Percentiles rank a stretch among this genome's conserved stretches.
phyloP scores from a whole-genome alignment of 2,329 filamentous ascomycete genomes.

The Aspergillus clavatus region DNA sequence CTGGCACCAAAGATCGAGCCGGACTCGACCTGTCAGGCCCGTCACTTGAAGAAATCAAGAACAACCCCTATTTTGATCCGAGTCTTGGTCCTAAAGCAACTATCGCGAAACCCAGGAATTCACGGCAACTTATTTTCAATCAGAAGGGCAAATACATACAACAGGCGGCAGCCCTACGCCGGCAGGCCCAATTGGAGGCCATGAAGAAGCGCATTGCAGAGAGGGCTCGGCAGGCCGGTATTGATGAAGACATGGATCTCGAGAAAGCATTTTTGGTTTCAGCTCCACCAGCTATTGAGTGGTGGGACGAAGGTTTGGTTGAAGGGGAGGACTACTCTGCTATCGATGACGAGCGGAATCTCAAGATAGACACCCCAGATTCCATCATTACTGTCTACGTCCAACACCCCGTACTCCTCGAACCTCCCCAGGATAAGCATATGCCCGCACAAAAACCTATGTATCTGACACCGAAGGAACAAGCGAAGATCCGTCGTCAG shows the following conservation, averaged over 20 bases:
- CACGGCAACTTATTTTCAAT: constrained; percentile 81
- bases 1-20: constrained; percentile 41
- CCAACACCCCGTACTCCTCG: constrained; percentile 85
- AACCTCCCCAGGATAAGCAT: constrained; percentile 85
- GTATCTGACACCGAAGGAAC: constrained; percentile 86
- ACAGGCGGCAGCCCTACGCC: constrained; percentile 81
- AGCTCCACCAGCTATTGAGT: constrained; percentile 81
- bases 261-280: constrained; percentile 88
- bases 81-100: constrained; percentile 57
- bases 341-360: constrained; percentile 58
- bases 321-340: constrained; percentile 69
- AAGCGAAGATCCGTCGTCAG: constrained; percentile 84
- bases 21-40: constrained; percentile 55
- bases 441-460: constrained; percentile 77
- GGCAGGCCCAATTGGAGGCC: constrained; percentile 81
- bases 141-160: constrained; percentile 96
- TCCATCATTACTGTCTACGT: constrained; percentile 86
- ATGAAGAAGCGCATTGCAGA: constrained; percentile 93
- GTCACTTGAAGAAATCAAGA: constrained; percentile 54
- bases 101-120: constrained; percentile 58
- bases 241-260: constrained; percentile 83
- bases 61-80: constrained; percentile 81
- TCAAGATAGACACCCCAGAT: constrained; percentile 74
- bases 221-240: constrained; percentile 80
- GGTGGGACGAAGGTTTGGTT: constrained; percentile 92